phyloP scores from a whole-genome alignment of 805 yeast genomes.

The Starmerella cellae region DNA sequence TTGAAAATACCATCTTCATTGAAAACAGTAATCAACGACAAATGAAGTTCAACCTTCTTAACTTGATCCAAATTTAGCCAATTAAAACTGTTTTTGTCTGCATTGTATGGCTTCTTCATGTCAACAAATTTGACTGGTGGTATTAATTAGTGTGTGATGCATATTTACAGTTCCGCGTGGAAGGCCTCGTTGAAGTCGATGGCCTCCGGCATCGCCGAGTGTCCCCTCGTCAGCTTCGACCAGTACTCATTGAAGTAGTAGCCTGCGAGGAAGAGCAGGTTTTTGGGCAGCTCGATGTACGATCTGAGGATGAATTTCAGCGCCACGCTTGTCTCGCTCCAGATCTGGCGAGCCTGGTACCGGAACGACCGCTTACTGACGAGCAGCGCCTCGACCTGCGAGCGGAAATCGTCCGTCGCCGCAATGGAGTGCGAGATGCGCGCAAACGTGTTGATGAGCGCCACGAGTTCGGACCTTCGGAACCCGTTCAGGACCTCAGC shows the following conservation, averaged over 20 bases:
- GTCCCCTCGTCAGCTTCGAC: not conserved
- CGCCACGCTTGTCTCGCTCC: constrained; percentile 44
- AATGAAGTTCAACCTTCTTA: no score
- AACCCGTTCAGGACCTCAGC: constrained; percentile 42
- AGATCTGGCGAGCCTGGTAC: constrained; percentile 40
- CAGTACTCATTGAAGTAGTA: constrained; percentile 30
- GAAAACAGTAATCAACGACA: no score
- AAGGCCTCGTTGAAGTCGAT: constrained; percentile 2
- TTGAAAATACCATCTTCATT: no score
- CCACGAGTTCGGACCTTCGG: constrained; percentile 73
- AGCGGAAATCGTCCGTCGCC: constrained; percentile 53
- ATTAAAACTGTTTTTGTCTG: no score
- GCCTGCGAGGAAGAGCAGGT: constrained; percentile 39
- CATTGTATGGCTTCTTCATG: no score
- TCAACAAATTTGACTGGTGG: no score
- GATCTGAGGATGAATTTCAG: constrained; percentile 50
- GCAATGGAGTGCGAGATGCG: constrained; percentile 73
- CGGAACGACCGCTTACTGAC: constrained; percentile 15
- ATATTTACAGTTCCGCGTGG: constrained; percentile 10
- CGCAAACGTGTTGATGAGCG: constrained; percentile 83
- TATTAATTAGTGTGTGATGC: no score
- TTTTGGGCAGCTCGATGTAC: constrained; percentile 57
- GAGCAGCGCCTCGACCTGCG: constrained; percentile 12
- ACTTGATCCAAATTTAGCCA: no score
- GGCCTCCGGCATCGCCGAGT: not conserved